Evolutionary conservation across 2,329 filamentous ascomycete species (phyloP).

Genomic region (Eutypa lata): DNA sequence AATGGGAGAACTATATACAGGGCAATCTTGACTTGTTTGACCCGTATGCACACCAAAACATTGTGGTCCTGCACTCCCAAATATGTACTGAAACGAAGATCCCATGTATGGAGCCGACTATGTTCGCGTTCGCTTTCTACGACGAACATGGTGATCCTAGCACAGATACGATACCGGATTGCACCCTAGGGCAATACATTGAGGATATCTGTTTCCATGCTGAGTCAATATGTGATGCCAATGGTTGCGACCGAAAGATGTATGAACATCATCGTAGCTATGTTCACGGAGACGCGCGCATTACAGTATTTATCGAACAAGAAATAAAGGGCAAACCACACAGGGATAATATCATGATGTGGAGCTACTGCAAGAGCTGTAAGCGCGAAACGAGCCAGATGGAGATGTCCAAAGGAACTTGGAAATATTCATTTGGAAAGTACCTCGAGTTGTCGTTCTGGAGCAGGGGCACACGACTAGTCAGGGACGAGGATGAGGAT

Average conservation of each 20-base stretch:
- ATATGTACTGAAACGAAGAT: conserved; percentile 93
- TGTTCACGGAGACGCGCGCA: conserved; percentile 90
- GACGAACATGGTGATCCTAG: conserved; percentile 72
- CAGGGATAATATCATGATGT: conserved; percentile 81
- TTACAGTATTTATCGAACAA: conserved; percentile 85
- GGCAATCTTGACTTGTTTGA: conserved; percentile 89
- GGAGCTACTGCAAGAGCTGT: conserved; percentile 93
- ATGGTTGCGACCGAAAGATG: conserved; percentile 85
- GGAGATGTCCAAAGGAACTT: conserved; percentile 89
- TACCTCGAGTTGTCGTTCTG: conserved; percentile 98
- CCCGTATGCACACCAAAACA: conserved; percentile 93
- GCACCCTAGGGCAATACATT: conserved; percentile 90
- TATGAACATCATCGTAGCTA: conserved; percentile 93
- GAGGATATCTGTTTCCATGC: conserved; percentile 81
- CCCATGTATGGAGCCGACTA: conserved; percentile 84
- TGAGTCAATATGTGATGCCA: conserved; percentile 73
- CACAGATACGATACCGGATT: conserved; percentile 74
- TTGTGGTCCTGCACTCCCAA: conserved; percentile 88
- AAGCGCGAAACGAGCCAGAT: conserved; percentile 85
- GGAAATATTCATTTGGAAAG: conserved; percentile 98
- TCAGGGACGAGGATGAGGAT: conserved; percentile 52
- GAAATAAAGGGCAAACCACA: conserved; percentile 43
- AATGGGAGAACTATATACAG: conserved; percentile 94
- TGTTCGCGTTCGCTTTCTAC: conserved; percentile 91
- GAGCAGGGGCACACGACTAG: conserved; percentile 77